A percentile compares a stretch with the other conserved stretches of the same genome.
These are phyloP conservation scores for Candida maris DNA, from an alignment of 805 yeast species.

Conservation along the genomic window DNA sequence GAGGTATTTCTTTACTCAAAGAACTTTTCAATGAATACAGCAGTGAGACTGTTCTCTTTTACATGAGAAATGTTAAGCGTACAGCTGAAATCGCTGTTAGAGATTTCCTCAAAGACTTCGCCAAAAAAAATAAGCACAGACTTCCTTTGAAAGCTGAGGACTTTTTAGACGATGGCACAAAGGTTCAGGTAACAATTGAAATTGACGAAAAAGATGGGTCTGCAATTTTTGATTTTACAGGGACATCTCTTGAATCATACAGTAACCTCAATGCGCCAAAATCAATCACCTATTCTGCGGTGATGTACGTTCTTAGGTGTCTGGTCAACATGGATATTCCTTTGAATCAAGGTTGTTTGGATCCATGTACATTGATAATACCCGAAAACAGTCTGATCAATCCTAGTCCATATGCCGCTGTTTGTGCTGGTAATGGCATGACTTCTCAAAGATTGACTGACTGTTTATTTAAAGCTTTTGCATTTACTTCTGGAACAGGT, in stretches of 20 bases:
- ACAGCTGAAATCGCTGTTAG: slow-evolving; percentile 49
- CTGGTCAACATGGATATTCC: slow-evolving; percentile 52
- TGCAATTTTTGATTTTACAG: slow-evolving; percentile 50
- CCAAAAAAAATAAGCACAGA: slow-evolving; percentile 36
- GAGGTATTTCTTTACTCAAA: slow-evolving; percentile 44
- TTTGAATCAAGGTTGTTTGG: slow-evolving; percentile 50
- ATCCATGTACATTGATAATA: slow-evolving; percentile 27
- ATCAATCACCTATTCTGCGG: slow-evolving; percentile 51
- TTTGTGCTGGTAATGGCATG: slow-evolving; percentile 52
- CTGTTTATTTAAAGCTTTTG: slow-evolving; percentile 74
- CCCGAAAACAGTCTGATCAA: slow-evolving; percentile 34
- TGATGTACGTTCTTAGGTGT: slow-evolving; percentile 48
- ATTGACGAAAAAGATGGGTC: slow-evolving; percentile 39
- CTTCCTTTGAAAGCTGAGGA: slow-evolving; percentile 43
- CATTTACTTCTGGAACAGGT: slow-evolving; percentile 82
- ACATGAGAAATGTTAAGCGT: slow-evolving; percentile 44
- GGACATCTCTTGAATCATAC: slow-evolving; percentile 49
- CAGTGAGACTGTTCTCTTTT: slow-evolving; percentile 39
- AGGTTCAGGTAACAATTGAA: slow-evolving; percentile 39
- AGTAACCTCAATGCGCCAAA: slow-evolving; percentile 53
- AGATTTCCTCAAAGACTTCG: slow-evolving; percentile 31
- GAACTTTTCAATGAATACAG: slow-evolving; percentile 43
- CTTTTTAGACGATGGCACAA: slow-evolving; percentile 54
- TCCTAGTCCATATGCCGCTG: slow-evolving; percentile 45
- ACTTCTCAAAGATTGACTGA: slow-evolving; percentile 88